A percentile compares a stretch with the other conserved stretches of the same genome.
Evolutionary conservation across 164 flowering plant genomes (phyloP).

Genomic region (Sextonia rubra): DNA sequence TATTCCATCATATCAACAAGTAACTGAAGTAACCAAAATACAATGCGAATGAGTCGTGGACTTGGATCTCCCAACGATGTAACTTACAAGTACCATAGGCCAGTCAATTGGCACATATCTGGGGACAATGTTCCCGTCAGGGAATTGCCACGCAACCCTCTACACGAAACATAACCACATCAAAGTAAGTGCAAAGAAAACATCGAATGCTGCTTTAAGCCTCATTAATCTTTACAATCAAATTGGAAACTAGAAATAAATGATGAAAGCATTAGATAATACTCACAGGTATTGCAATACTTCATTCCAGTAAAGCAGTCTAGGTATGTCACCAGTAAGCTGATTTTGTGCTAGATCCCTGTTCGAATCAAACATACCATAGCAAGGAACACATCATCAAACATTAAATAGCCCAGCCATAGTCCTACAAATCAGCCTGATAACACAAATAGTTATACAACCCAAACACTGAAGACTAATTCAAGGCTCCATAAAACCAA

Average conservation of each 20-base stretch:
- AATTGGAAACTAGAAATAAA: neutral
- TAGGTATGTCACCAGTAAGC: conserved; percentile 81
- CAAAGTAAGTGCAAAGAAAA: neutral
- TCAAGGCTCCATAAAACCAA: neutral
- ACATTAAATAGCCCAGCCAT: neutral
- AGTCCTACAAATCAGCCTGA: neutral
- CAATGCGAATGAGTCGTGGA: neutral
- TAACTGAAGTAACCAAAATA: neutral
- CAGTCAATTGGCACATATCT: conserved; percentile 93
- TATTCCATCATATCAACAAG: too few relatives aligned
- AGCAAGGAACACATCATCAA: neutral
- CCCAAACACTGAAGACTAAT: neutral
- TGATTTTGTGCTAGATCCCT: conserved; percentile 92
- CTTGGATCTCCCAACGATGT: neutral
- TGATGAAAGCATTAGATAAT: neutral
- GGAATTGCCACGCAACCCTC: conserved; percentile 75
- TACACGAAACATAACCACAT: conserved; percentile 12
- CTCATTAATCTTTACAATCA: too few relatives aligned
- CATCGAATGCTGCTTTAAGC: neutral
- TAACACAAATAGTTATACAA: neutral
- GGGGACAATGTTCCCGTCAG: conserved; percentile 77
- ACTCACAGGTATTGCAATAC: conserved; percentile 87
- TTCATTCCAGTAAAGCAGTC: conserved; percentile 91
- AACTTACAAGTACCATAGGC: conserved; percentile 94
- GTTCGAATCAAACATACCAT: neutral